phyloP scores from a whole-genome alignment of 306 rosid genomes.

The Mucuna pruriens region DNA sequence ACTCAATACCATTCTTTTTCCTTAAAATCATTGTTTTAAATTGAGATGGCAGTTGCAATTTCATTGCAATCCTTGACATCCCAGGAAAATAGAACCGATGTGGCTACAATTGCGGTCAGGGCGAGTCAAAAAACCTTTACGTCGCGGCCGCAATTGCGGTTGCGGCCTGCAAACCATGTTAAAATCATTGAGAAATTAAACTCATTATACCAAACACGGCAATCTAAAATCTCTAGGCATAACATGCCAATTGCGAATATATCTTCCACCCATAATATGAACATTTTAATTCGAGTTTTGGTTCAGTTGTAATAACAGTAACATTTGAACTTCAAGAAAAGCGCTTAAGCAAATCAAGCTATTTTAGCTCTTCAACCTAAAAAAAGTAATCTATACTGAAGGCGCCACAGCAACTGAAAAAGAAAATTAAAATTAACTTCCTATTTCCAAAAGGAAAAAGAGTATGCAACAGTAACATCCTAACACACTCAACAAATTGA shows the following conservation, averaged over 20 bases:
- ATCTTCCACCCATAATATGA: background rate
- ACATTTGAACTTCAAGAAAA: background rate
- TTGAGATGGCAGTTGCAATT: no score
- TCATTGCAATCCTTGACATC: no score
- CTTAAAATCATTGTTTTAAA: no score
- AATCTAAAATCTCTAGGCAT: background rate
- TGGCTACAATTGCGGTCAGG: no score
- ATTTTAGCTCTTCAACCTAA: slow-evolving; percentile 6
- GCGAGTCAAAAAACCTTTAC: no score
- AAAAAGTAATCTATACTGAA: background rate
- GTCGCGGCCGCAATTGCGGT: no score
- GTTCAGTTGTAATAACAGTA: background rate
- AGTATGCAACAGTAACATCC: background rate
- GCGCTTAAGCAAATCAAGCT: background rate
- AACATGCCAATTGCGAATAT: background rate
- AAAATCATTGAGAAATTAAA: background rate
- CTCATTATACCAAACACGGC: background rate
- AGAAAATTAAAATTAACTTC: background rate
- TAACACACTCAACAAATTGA: background rate
- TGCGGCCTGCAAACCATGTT: no score
- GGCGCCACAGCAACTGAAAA: background rate
- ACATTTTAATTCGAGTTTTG: background rate
- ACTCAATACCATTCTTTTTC: background rate
- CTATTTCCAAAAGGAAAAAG: background rate
- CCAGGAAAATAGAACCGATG: no score